A percentile compares a stretch with the other conserved stretches of the same genome.
Conservation (phyloP, 306 rosid species). For the Senna siamea region DNA sequence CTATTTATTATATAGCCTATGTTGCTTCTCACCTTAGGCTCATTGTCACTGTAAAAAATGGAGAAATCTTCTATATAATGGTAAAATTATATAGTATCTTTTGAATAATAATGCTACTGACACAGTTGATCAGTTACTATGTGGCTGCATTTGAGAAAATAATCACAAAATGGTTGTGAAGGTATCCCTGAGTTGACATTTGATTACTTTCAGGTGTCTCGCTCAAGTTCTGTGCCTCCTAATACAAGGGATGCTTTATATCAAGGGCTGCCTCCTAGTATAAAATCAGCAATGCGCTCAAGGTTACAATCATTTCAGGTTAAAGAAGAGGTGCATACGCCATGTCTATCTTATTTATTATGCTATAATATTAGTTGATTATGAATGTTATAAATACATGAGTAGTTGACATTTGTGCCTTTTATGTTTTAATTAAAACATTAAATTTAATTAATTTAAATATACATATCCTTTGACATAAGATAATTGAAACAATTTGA, state of each 20-base stretch:
- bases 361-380: neutral
- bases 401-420: slow-evolving; percentile 1
- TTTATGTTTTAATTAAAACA: slow-evolving; percentile 12
- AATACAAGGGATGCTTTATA: slow-evolving; percentile 94
- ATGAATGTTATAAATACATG: slow-evolving; percentile 19
- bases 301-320: slow-evolving; percentile 78
- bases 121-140: slow-evolving; percentile 4
- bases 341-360: slow-evolving; percentile 16
- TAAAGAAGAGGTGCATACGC: slow-evolving; percentile 81
- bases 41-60: too few relatives aligned
- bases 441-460: neutral
- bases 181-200: slow-evolving; percentile 37
- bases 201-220: slow-evolving; percentile 74
- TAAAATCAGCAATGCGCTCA: slow-evolving; percentile 85
- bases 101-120: too few relatives aligned
- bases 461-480: neutral
- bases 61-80: too few relatives aligned
- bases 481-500: neutral
- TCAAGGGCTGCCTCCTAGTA: slow-evolving; percentile 91
- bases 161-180: slow-evolving; percentile 13
- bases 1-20: too few relatives aligned
- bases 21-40: too few relatives aligned
- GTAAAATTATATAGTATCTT: too few relatives aligned
- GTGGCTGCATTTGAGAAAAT: slow-evolving; percentile 24
- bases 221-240: slow-evolving; percentile 94